These are phyloP conservation scores for Leccinum laetum DNA, from an alignment of 1,284 basidiomycete genomes.

Conservation along the genomic window DNA sequence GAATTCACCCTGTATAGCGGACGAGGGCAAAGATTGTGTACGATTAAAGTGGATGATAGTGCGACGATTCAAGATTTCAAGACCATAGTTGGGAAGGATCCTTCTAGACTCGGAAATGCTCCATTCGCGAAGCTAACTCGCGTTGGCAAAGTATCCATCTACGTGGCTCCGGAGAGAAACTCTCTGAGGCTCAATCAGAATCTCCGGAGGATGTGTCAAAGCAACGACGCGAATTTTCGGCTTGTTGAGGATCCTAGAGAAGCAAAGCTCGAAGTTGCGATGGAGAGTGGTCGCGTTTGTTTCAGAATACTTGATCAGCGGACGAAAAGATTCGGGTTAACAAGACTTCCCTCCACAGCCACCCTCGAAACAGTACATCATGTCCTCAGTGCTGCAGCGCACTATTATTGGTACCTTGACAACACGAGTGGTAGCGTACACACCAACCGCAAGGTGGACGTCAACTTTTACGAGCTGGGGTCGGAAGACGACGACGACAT, in stretches of 20 bases:
- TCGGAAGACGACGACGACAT: constrained; percentile 7
- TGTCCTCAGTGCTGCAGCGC: constrained; percentile 9
- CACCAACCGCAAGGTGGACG: not conserved
- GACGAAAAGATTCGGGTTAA: constrained; percentile 11
- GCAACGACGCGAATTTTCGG: constrained; percentile 1
- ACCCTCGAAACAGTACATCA: not conserved
- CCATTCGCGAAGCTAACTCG: constrained; percentile 10
- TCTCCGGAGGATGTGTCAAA: not conserved
- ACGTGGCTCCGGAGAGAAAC: not conserved
- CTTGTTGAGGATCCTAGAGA: not conserved
- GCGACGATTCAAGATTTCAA: constrained; percentile 17
- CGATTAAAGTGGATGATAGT: not conserved
- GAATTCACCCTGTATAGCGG: constrained; percentile 15
- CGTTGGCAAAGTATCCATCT: constrained; percentile 13
- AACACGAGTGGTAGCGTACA: no score
- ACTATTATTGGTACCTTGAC: constrained; percentile 23
- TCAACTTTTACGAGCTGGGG: constrained; percentile 18
- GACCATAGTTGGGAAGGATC: constrained; percentile 6
- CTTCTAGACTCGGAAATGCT: not conserved
- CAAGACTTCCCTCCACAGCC: not conserved
- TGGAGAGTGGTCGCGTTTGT: not conserved
- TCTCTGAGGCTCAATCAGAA: not conserved
- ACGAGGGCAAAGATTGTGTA: not conserved
- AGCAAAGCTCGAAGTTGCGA: constrained; percentile 11
- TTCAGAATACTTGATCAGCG: constrained; percentile 16